Conservation (phyloP, 129 eudicot species). For the Chrysanthemum seticuspe region DNA sequence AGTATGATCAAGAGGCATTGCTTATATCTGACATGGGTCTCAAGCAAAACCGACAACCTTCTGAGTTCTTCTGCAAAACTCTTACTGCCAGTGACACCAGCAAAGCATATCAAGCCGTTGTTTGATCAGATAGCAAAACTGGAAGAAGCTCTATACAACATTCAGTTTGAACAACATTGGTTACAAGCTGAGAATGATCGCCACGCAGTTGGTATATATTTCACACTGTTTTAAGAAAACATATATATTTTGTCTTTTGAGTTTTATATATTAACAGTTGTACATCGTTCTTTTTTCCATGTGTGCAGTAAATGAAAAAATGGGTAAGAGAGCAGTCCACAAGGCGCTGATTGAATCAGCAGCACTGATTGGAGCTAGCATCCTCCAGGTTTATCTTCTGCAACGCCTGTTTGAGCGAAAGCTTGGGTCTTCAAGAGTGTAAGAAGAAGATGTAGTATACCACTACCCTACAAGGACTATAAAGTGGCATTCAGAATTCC, state of each 20-base stretch:
- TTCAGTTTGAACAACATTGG: too few relatives aligned
- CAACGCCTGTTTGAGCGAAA: too few relatives aligned
- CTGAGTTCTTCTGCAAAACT: constrained; percentile 93
- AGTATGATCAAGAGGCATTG: constrained; percentile 91
- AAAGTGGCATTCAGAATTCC: not conserved
- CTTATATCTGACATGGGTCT: constrained; percentile 78
- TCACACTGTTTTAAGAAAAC: not conserved
- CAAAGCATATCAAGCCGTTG: constrained; percentile 26
- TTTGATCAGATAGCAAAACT: constrained; percentile 26
- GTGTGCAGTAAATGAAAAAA: too few relatives aligned
- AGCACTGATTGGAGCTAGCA: too few relatives aligned
- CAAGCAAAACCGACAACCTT: constrained; percentile 73
- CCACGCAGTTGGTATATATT: constrained; percentile 22
- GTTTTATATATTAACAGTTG: not conserved
- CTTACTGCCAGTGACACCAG: constrained; percentile 92
- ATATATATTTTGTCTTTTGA: not conserved
- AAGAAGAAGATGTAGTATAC: not conserved
- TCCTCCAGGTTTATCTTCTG: too few relatives aligned
- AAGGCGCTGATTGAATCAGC: too few relatives aligned
- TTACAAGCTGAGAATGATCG: constrained; percentile 29
- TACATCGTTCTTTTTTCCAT: too few relatives aligned
- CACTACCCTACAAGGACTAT: not conserved
- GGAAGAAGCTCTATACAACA: constrained; percentile 31
- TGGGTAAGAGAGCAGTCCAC: too few relatives aligned
- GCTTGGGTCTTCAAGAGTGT: constrained; percentile 55